phyloP scores from a whole-genome alignment of 805 yeast species.

The Metschnikowia noctiluminum region DNA sequence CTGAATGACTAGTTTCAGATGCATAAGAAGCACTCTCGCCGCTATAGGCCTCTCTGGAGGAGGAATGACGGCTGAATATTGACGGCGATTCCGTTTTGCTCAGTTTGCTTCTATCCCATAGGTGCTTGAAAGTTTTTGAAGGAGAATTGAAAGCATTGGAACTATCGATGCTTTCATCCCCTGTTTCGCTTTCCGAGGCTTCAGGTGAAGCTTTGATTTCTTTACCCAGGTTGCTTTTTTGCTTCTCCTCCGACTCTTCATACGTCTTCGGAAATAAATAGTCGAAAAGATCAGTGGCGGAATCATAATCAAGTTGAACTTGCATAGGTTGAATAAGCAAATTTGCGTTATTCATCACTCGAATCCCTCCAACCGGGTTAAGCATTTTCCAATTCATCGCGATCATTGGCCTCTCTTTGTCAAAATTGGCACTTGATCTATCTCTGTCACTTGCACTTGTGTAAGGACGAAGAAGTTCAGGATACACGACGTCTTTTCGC shows the following conservation, averaged over 20 bases:
- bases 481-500: constrained; percentile 54
- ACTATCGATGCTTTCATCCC: constrained; percentile 15
- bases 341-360: constrained; percentile 66
- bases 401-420: constrained; percentile 24
- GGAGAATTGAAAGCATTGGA: constrained; percentile 12
- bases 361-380: constrained; percentile 85
- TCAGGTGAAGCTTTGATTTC: neutral
- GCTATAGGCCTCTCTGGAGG: neutral
- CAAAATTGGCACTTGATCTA: constrained; percentile 6
- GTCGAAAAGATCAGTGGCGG: constrained; percentile 58
- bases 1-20: neutral
- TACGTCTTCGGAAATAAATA: constrained; percentile 67
- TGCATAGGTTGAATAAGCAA: constrained; percentile 63
- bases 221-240: neutral
- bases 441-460: constrained; percentile 18
- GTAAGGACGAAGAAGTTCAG: constrained; percentile 65
- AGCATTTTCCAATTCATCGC: constrained; percentile 67
- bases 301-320: constrained; percentile 67
- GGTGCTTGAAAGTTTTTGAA: constrained; percentile 1
- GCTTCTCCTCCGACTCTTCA: neutral
- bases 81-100: constrained; percentile 3
- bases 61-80: neutral
- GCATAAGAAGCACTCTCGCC: constrained; percentile 3
- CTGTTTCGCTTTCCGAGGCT: constrained; percentile 24
- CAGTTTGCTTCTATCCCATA: constrained; percentile 1